phyloP scores from a whole-genome alignment of 2,329 filamentous ascomycete genomes.

The Hypoxylon sp. region DNA sequence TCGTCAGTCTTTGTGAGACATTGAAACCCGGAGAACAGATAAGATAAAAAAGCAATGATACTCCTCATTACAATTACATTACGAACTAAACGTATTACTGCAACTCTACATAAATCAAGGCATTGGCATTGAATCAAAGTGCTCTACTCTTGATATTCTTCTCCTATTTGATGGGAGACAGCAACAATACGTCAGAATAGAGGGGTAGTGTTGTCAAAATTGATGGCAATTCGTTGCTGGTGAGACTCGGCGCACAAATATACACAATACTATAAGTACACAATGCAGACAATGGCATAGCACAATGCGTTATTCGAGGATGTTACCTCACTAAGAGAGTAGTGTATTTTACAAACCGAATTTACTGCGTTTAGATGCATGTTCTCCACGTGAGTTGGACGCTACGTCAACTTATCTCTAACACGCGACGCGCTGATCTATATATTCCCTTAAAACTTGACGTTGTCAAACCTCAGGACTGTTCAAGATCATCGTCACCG shows the following conservation, averaged over 20 bases:
- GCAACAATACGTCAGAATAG: conserved; percentile 24
- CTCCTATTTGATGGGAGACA: not conserved
- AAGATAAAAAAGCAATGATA: not conserved
- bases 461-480: not conserved
- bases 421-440: not conserved
- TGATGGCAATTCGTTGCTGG: conserved; percentile 18
- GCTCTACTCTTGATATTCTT: not conserved
- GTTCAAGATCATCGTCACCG: not conserved
- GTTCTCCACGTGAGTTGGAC: not conserved
- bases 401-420: conserved; percentile 1
- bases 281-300: conserved; percentile 5
- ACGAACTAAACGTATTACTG: too few species aligned
- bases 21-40: too few species aligned
- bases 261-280: conserved; percentile 7
- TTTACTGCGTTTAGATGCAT: not conserved
- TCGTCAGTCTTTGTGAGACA: not conserved
- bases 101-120: too few species aligned
- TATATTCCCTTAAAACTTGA: not conserved
- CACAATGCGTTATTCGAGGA: not conserved
- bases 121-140: not conserved
- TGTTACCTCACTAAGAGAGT: not conserved
- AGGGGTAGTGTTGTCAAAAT: conserved; percentile 17
- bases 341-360: not conserved
- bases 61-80: not conserved
- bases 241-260: conserved; percentile 13